phyloP scores from a whole-genome alignment of 306 rosid genomes.

The Mimosa bimucronata region DNA sequence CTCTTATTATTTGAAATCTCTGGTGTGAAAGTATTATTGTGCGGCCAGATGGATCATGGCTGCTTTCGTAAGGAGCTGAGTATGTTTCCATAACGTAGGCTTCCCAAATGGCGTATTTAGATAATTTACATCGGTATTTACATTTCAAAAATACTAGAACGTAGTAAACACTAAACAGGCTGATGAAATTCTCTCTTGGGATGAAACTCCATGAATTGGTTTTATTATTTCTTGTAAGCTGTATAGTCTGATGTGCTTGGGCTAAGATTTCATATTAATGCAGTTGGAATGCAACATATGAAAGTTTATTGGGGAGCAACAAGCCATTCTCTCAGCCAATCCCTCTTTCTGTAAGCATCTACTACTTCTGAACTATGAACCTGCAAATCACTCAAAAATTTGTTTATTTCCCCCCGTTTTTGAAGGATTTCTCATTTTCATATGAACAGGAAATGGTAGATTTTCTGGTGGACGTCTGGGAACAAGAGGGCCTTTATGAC shows the following conservation, averaged over 20 bases:
- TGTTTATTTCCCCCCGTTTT: neutral
- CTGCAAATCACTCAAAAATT: neutral
- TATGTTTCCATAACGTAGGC: neutral
- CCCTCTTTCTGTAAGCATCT: conserved; percentile 63
- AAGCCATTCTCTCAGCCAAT: conserved; percentile 71
- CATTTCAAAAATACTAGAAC: neutral
- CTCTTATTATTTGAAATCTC: neutral
- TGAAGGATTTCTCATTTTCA: conserved; percentile 14
- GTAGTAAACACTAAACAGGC: neutral
- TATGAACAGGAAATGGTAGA: conserved; percentile 79
- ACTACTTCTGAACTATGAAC: conserved; percentile 11
- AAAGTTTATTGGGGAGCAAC: conserved; percentile 67
- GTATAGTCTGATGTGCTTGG: conserved; percentile 37
- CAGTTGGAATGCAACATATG: conserved; percentile 76
- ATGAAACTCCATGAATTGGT: conserved; percentile 29
- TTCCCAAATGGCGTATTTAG: neutral
- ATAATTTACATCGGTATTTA: neutral
- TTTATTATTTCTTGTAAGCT: conserved; percentile 19
- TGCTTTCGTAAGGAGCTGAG: neutral
- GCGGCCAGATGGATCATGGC: neutral
- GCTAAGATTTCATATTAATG: conserved; percentile 41
- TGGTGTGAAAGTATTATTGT: neutral
- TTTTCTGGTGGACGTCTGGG: conserved; percentile 81
- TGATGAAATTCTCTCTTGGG: neutral
- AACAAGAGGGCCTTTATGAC: conserved; percentile 75